A percentile compares a stretch with the other conserved stretches of the same genome.
Conservation (phyloP, 2,329 filamentous ascomycete species). For the Xylariaceae sp. region DNA sequence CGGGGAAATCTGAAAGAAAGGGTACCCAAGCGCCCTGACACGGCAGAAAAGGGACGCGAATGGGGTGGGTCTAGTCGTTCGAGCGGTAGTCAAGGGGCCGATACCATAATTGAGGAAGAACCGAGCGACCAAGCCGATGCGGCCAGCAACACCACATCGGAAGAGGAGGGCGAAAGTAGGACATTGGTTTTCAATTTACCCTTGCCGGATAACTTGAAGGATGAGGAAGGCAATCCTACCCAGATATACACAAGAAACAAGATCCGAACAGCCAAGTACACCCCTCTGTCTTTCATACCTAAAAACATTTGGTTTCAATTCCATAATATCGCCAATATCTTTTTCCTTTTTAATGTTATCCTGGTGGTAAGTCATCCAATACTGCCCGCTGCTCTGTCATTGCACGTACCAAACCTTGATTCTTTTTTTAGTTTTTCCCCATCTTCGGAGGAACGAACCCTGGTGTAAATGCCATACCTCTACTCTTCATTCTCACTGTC, state of each 20-base stretch:
- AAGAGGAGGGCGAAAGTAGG: slow-evolving; percentile 42
- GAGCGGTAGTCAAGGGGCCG: slow-evolving; percentile 30
- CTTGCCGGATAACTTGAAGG: slow-evolving; percentile 66
- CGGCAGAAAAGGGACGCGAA: slow-evolving; percentile 65
- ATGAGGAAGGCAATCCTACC: slow-evolving; percentile 72
- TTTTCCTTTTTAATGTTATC: slow-evolving; percentile 95
- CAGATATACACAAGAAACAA: slow-evolving; percentile 81
- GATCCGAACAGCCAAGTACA: slow-evolving; percentile 97
- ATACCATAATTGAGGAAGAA: slow-evolving; percentile 29
- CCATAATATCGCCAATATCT: slow-evolving; percentile 96
- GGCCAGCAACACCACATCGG: slow-evolving; percentile 32
- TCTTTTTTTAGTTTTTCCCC: slow-evolving; percentile 68
- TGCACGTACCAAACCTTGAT: slow-evolving; percentile 9
- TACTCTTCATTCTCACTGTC: slow-evolving; percentile 85
- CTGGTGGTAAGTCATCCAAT: slow-evolving; percentile 65
- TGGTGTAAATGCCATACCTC: slow-evolving; percentile 78
- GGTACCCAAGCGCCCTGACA: slow-evolving; percentile 55
- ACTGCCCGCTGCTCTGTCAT: background rate
- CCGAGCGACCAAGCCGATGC: slow-evolving; percentile 35
- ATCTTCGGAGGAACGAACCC: slow-evolving; percentile 93
- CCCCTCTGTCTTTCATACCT: slow-evolving; percentile 85
- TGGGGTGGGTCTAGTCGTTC: slow-evolving; percentile 24
- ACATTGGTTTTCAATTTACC: slow-evolving; percentile 81
- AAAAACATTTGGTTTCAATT: slow-evolving; percentile 98
- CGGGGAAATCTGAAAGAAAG: slow-evolving; percentile 76